phyloP scores from a whole-genome alignment of 345 rosid species.

The Microcos paniculata region DNA sequence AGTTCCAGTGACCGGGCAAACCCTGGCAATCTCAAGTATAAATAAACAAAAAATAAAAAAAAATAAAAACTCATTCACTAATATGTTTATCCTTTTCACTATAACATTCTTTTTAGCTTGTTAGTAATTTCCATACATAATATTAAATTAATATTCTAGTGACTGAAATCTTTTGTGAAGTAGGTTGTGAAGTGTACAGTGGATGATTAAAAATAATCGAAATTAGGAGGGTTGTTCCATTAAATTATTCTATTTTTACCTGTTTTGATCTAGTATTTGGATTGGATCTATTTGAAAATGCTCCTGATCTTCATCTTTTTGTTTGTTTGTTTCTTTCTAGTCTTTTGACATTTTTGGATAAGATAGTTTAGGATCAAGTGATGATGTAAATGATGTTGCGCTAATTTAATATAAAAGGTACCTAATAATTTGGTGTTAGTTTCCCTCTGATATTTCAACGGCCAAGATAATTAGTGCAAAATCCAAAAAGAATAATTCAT shows the following conservation, averaged over 20 bases:
- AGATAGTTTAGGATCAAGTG: background rate
- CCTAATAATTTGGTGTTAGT: background rate
- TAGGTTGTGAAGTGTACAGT: background rate
- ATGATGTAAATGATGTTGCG: background rate
- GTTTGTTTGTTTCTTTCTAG: background rate
- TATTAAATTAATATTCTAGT: conserved; percentile 4
- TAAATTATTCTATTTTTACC: background rate
- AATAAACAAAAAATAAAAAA: background rate
- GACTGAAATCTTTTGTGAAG: background rate
- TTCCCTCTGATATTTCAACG: background rate
- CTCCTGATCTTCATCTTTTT: background rate
- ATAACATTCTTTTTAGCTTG: background rate
- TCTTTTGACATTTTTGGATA: background rate
- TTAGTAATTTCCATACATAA: background rate
- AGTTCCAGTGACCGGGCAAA: too few relatives aligned
- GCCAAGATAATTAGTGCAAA: background rate
- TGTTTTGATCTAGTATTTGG: background rate
- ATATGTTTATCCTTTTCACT: background rate
- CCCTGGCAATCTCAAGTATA: too few relatives aligned
- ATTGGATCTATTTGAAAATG: background rate
- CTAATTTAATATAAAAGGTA: background rate
- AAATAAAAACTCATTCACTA: background rate
- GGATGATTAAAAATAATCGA: background rate
- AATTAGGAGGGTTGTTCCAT: background rate
- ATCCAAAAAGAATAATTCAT: background rate